Base-by-base conservation (phyloP, 2,329 filamentous ascomycete species). In the Colletotrichum karsti region DNA sequence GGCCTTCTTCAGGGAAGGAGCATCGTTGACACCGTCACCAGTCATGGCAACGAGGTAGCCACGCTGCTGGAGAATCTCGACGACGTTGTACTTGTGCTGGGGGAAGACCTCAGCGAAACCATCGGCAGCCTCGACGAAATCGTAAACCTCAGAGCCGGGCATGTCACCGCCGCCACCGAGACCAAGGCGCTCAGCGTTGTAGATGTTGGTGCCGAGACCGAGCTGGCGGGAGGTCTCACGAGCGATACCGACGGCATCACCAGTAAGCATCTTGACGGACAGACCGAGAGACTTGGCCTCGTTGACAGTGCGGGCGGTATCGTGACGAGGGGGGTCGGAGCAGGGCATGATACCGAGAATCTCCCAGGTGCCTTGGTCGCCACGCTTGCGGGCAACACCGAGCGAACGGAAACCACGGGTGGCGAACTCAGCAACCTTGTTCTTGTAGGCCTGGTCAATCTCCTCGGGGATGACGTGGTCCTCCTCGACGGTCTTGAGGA, bases 41-140 rank as follows among this genome's bases (percentile, higher is more conserved):
- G 94, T 97, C 94, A 97, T 97, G 79, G 94, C 94, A 83, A 97
- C 94, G 42, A 97, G 89, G 83, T 97, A 95, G 73, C 94, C 94
- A 89, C 94, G 93, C 84, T 95, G 92, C 84, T 97, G 94, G 56
- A 97, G 89, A 77, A 97, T 97, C 83, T 97, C 93, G 75, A 97
- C 94, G 80, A 96, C 93, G 72, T 94, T 93, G 70, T 95, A 97
- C 87, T 97, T 97, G 88, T 97, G 94, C 84, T 97, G 93, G 74
- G 94, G 94, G 87, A 96, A 97, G 66, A 97, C 94, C 80, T 97
- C 94, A 72, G 94, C 94, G 82, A 97, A 97, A 84, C 94, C 94
- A 87, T 97, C 94, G 70, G 94, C 94, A 85, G 92, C 93, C 86
- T 97, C 94, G 66, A 97, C 94, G 84, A 97, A 97, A 84, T 97